Evolutionary conservation across 2,329 filamentous ascomycete species (phyloP), one percentile per base, ranked within the genome.

Genomic region (Trichophyton benhamiae): DNA sequence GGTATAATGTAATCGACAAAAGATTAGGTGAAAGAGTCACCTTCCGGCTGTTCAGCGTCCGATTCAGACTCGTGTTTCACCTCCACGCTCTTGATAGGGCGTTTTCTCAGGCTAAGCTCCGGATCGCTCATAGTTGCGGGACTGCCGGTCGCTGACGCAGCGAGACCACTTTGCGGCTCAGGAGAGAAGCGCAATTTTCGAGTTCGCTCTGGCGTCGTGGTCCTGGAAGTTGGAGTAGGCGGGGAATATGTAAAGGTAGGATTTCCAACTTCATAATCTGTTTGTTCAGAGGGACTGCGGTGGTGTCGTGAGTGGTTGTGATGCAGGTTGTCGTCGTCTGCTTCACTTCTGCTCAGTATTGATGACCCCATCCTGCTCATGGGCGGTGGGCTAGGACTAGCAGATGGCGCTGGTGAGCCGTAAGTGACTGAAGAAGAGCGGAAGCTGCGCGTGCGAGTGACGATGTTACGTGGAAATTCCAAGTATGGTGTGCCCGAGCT

Each of bases 401-500:
- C 68, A 1, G 71, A 71, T 8, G 30, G 27, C 4, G 30, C 17
- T 6, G 72, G 71, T 3, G 73, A 72, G 17, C 69, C 71, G 48
- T 64, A 64, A 0, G 70, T 63, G 1, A 71, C 70, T 3, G 75
- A 71, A 11, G 74, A 71, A 3, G 72, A 71, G n/a, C 73, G 68
- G 58, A 76, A 67, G 61, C 76, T 76, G 60, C 76, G 75, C 27
- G 76, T 77, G 30, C 76, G 72, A 4, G 74, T 69, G 9, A 79
- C 72, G 66, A 79, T 77, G 61, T 73, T 76, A 61, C 78, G 77
- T 0, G 75, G 76, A 52, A 77, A 70, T 62, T 77, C 77, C 61
- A 78, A 73, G 63, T 77, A 78, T 53, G 70, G 74, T 49, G 73
- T 72, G 48, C 73, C 68, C 0, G 74, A 69, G n/a, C 72, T 73